Evolutionary conservation across 768 basidiomycete species (phyloP).

Genomic region (Boletus insuetus): DNA sequence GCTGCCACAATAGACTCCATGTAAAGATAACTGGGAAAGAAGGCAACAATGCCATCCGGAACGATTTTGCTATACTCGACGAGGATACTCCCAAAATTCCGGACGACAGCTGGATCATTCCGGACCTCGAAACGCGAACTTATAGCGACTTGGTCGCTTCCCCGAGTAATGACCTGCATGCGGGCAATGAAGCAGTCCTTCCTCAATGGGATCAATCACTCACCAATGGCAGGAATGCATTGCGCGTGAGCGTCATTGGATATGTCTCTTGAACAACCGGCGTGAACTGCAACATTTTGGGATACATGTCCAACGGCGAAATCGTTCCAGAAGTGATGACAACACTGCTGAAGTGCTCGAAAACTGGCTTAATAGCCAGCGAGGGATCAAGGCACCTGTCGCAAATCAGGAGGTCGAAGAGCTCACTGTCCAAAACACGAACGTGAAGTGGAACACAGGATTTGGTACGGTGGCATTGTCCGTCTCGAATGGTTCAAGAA

Average conservation of each 20-base stretch:
- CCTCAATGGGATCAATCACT: slow-evolving; percentile 21
- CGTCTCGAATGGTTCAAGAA: slow-evolving; percentile 97
- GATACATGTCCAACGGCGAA: slow-evolving; percentile 99
- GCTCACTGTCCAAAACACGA: slow-evolving; percentile 18
- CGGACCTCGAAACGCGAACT: slow-evolving; percentile 98
- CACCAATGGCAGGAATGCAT: slow-evolving; percentile 93
- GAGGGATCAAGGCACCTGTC: slow-evolving; percentile 94
- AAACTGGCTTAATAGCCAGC: slow-evolving; percentile 95
- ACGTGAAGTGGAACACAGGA: slow-evolving; percentile 98
- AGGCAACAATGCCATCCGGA: slow-evolving; percentile 97
- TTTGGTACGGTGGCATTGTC: slow-evolving; percentile 98
- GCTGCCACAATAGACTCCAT: slow-evolving; percentile 99
- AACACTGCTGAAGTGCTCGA: slow-evolving; percentile 96
- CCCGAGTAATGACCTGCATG: slow-evolving; percentile 88
- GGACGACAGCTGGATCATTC: slow-evolving; percentile 97
- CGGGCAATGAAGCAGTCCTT: not conserved
- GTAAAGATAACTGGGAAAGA: slow-evolving; percentile 99
- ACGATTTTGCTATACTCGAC: slow-evolving; percentile 98
- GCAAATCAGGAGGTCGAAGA: slow-evolving; percentile 1
- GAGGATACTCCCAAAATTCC: slow-evolving; percentile 97
- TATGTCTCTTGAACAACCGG: slow-evolving; percentile 97
- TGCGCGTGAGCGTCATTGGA: slow-evolving; percentile 94
- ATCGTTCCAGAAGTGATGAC: slow-evolving; percentile 99
- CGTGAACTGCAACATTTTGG: slow-evolving; percentile 98
- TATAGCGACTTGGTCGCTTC: slow-evolving; percentile 97